phyloP scores from a whole-genome alignment of 331 rosid genomes.

The Pyrus hybrid region DNA sequence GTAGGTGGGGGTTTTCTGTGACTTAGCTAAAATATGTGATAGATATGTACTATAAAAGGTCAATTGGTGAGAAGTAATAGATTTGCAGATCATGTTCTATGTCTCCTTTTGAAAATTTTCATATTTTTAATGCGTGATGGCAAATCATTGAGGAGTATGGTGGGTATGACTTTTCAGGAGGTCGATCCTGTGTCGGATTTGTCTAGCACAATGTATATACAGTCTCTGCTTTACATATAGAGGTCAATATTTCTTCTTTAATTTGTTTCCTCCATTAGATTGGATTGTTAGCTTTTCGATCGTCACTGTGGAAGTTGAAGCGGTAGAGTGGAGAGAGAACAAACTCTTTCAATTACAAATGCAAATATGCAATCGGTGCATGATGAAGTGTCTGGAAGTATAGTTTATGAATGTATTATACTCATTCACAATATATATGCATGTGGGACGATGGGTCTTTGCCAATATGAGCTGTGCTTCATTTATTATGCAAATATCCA shows the following conservation, averaged over 20 bases:
- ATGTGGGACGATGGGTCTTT: not conserved
- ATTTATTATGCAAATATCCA: not conserved
- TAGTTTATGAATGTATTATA: not conserved
- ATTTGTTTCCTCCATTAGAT: not conserved
- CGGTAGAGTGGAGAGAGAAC: not conserved
- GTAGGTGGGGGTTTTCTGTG: conserved; percentile 1
- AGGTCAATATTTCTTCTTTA: conserved; percentile 14
- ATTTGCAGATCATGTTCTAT: conserved; percentile 51
- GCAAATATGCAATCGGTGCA: not conserved
- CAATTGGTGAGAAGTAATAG: conserved; percentile 31
- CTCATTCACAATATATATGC: not conserved
- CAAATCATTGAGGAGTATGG: conserved; percentile 6
- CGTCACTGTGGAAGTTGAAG: not conserved
- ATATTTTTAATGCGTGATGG: not conserved
- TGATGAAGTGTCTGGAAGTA: not conserved
- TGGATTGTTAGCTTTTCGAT: not conserved
- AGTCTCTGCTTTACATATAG: not conserved
- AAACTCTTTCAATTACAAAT: too few relatives aligned
- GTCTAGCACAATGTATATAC: conserved; percentile 10
- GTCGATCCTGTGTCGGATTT: conserved; percentile 9
- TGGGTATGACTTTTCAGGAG: conserved; percentile 4
- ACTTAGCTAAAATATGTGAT: conserved; percentile 26
- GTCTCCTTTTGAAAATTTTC: conserved; percentile 18
- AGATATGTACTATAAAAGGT: conserved; percentile 18
- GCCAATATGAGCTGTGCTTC: not conserved